Conservation (phyloP, 805 yeast genomes). For the Kodamaea jinghongensis region DNA sequence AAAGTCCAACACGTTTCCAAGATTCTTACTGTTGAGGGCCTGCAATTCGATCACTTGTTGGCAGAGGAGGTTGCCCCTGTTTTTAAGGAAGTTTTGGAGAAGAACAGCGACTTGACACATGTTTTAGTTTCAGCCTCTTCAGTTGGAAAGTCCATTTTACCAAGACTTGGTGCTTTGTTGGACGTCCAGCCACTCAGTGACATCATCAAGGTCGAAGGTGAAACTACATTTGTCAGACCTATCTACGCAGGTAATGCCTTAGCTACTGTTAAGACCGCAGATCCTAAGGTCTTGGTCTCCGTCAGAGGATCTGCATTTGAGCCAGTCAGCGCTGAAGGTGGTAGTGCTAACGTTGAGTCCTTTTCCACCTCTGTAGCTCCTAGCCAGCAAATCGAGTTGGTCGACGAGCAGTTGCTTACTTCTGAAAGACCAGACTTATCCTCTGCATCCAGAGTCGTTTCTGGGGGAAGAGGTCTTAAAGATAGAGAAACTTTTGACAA, state of each 20-base stretch:
- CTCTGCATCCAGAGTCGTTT: slow-evolving; percentile 74
- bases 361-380: slow-evolving; percentile 35
- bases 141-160: slow-evolving; percentile 81
- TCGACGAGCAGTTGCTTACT: slow-evolving; percentile 68
- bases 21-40: slow-evolving; percentile 57
- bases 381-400: slow-evolving; percentile 52
- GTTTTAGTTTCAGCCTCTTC: slow-evolving; percentile 82
- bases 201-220: slow-evolving; percentile 61
- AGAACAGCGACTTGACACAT: slow-evolving; percentile 53
- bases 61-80: slow-evolving; percentile 85
- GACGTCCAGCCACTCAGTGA: slow-evolving; percentile 90
- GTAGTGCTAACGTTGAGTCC: slow-evolving; percentile 46
- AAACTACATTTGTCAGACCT: slow-evolving; percentile 82
- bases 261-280: slow-evolving; percentile 72
- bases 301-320: slow-evolving; percentile 83
- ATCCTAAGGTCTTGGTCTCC: slow-evolving; percentile 65
- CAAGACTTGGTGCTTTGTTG: slow-evolving; percentile 80
- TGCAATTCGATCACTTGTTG: slow-evolving; percentile 61
- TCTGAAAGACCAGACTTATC: slow-evolving; percentile 90
- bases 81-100: slow-evolving; percentile 45
- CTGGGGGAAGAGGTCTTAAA: slow-evolving; percentile 95
- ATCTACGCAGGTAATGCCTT: slow-evolving; percentile 95
- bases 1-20: slow-evolving; percentile 53
- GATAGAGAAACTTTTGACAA: slow-evolving; percentile 82
- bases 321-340: slow-evolving; percentile 31